These are phyloP conservation scores for Fistulifera pelliculosa DNA, from an alignment of 108 stramenopile genomes.

Conservation along the genomic window DNA sequence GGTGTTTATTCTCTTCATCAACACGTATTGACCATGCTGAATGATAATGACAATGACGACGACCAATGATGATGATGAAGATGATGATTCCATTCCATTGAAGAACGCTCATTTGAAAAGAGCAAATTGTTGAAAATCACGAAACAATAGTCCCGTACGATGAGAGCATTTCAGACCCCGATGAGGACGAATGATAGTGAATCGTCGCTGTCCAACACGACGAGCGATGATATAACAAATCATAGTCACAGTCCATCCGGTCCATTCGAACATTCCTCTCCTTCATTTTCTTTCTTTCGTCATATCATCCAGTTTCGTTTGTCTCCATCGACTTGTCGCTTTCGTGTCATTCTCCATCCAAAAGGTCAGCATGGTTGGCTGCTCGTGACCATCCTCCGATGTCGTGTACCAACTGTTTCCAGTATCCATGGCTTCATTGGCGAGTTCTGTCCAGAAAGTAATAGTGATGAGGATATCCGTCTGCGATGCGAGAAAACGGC, in stretches of 20 bases:
- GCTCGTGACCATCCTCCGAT: constrained; percentile 5
- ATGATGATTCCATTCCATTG: neutral
- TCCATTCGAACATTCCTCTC: too few relatives aligned
- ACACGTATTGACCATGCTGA: too few relatives aligned
- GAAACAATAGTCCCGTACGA: neutral
- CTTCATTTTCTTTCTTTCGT: too few relatives aligned
- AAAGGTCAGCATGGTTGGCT: neutral
- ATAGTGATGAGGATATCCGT: too few relatives aligned
- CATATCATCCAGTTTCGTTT: too few relatives aligned
- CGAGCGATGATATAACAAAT: too few relatives aligned
- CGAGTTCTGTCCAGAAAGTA: constrained; percentile 21
- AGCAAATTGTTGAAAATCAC: neutral
- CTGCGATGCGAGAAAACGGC: neutral
- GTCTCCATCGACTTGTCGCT: too few relatives aligned
- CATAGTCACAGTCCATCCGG: too few relatives aligned
- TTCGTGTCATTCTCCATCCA: too few relatives aligned
- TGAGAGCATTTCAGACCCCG: neutral
- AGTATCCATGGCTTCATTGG: constrained; percentile 78
- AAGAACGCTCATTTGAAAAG: too few relatives aligned
- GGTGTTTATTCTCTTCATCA: too few relatives aligned
- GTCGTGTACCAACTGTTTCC: constrained; percentile 29
- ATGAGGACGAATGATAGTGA: neutral
- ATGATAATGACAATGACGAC: neutral
- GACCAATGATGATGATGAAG: neutral
- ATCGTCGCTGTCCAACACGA: neutral